Evolutionary conservation across 2,329 filamentous ascomycete genomes (phyloP).

Genomic region (Blastomyces emzantsi): DNA sequence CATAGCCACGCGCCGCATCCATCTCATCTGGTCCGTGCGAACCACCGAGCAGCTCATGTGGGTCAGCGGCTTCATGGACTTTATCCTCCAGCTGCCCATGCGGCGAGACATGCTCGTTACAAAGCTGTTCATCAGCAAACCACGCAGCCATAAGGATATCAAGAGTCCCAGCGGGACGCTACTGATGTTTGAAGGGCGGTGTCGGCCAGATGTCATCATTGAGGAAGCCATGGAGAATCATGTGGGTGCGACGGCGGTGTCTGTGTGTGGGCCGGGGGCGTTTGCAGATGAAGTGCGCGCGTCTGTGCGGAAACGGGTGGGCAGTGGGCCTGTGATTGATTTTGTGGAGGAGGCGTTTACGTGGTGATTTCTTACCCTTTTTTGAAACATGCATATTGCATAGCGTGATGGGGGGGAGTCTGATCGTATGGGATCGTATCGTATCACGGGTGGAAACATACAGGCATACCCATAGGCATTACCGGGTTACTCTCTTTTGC

Average conservation of each 20-base stretch:
- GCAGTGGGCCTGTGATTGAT: conserved; percentile 47
- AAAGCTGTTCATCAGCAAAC: conserved; percentile 55
- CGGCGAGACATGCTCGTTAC: conserved; percentile 52
- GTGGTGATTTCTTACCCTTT: conserved; percentile 36
- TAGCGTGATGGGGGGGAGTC: not conserved
- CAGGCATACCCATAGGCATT: too few species aligned
- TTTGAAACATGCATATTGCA: not conserved
- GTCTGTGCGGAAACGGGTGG: conserved; percentile 44
- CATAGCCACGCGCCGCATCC: conserved; percentile 49
- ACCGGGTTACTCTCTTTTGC: too few species aligned
- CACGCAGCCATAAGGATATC: conserved; percentile 46
- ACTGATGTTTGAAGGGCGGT: conserved; percentile 54
- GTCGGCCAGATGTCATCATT: conserved; percentile 47
- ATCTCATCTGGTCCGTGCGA: conserved; percentile 55
- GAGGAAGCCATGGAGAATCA: conserved; percentile 48
- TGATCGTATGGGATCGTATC: too few species aligned
- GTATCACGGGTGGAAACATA: too few species aligned
- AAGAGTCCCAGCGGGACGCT: conserved; percentile 49
- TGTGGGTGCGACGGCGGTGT: conserved; percentile 52
- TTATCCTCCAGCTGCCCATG: conserved; percentile 51
- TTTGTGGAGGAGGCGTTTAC: conserved; percentile 60
- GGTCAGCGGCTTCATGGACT: conserved; percentile 58
- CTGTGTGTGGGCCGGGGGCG: conserved; percentile 54
- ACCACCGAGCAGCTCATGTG: conserved; percentile 53
- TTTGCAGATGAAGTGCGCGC: conserved; percentile 54